A percentile compares a stretch with the other conserved stretches of the same genome.
phyloP scores from a whole-genome alignment of 2,329 filamentous ascomycete genomes.

The Aspergillus pseudoglaucus region DNA sequence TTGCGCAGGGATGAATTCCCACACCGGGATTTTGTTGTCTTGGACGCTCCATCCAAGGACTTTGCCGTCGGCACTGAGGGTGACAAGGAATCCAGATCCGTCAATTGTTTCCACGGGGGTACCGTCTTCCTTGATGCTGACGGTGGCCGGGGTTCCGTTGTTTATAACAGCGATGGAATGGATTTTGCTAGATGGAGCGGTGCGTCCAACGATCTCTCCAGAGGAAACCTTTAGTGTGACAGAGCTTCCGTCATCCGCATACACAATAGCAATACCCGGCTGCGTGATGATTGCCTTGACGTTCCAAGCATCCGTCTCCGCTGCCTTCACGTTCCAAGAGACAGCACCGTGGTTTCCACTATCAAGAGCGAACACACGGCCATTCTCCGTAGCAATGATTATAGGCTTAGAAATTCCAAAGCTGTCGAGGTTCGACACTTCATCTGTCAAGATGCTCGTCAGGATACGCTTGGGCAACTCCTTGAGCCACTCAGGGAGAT shows the following conservation, averaged over 20 bases:
- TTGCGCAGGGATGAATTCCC: conserved; percentile 64
- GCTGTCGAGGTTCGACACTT: conserved; percentile 48
- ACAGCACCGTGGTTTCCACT: conserved; percentile 66
- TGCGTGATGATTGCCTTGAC: conserved; percentile 62
- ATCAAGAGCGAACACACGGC: conserved; percentile 74
- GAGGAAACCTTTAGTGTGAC: conserved; percentile 44
- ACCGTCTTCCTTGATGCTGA: conserved; percentile 33
- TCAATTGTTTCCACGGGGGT: conserved; percentile 24
- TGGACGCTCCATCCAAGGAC: conserved; percentile 39
- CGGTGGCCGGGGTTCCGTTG: conserved; percentile 16
- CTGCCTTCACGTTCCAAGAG: conserved; percentile 66
- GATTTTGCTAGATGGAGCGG: conserved; percentile 19
- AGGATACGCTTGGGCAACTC: conserved; percentile 63
- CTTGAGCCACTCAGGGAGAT: conserved; percentile 65
- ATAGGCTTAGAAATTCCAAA: conserved; percentile 89
- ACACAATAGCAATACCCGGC: conserved; percentile 53
- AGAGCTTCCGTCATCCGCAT: conserved; percentile 56
- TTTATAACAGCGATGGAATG: conserved; percentile 27
- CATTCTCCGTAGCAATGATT: conserved; percentile 70
- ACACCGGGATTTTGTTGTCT: conserved; percentile 45
- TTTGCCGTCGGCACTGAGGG: conserved; percentile 34
- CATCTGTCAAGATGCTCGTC: conserved; percentile 52
- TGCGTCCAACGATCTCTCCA: conserved; percentile 34
- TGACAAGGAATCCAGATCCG: conserved; percentile 33
- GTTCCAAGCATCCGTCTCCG: conserved; percentile 57